Conservation (phyloP, 2,329 filamentous ascomycete genomes). For the Sordariomycetes sp. region DNA sequence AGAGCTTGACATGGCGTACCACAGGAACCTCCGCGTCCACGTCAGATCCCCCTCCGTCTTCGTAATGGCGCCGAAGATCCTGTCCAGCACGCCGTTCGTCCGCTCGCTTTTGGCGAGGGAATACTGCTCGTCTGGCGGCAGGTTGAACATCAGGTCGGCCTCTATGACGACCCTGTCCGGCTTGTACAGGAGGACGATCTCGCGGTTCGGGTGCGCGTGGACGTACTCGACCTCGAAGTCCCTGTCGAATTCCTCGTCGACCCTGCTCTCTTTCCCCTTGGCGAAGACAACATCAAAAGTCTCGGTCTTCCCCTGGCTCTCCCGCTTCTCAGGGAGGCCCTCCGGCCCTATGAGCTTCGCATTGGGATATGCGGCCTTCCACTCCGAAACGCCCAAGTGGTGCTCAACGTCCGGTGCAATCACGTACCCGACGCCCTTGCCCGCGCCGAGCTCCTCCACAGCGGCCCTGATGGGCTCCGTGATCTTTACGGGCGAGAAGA, state of each 20-base stretch:
- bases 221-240: conserved; percentile 87
- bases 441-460: conserved; percentile 45
- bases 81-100: conserved; percentile 23
- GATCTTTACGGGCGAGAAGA: conserved; percentile 86
- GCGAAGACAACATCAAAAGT: conserved; percentile 58
- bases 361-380: conserved; percentile 67
- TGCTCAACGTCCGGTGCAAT: conserved; percentile 85
- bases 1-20: conserved; percentile 52
- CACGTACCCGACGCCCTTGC: conserved; percentile 62
- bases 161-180: conserved; percentile 72
- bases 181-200: conserved; percentile 79
- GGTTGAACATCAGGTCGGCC: conserved; percentile 86
- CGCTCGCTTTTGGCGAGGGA: conserved; percentile 38
- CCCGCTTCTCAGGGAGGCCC: conserved; percentile 72
- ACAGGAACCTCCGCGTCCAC: conserved; percentile 70
- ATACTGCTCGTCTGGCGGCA: conserved; percentile 82
- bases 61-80: conserved; percentile 42
- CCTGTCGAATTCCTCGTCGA: conserved; percentile 69
- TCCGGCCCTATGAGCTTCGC: conserved; percentile 76
- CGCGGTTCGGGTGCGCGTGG: conserved; percentile 68
- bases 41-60: conserved; percentile 53
- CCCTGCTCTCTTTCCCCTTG: conserved; percentile 33
- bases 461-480: conserved; percentile 62
- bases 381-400: conserved; percentile 84
- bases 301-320: conserved; percentile 32